Percentiles rank a stretch among this genome's conserved stretches.
phyloP scores from a whole-genome alignment of 345 rosid species.

The Combretum micranthum region DNA sequence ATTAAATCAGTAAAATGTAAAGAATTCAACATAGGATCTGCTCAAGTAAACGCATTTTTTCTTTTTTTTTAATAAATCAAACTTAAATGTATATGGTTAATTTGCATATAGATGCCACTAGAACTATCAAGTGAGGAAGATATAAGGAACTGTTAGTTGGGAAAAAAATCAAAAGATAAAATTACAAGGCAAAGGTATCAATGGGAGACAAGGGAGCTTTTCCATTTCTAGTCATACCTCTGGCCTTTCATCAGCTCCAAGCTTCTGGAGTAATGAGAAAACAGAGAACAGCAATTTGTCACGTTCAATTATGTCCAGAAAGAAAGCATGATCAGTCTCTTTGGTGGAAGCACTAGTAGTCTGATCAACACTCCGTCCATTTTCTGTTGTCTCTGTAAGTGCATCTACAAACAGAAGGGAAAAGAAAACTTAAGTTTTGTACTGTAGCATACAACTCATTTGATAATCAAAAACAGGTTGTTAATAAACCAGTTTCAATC shows the following conservation, averaged over 20 bases:
- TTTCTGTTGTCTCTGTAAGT: conserved; percentile 30
- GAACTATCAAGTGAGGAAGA: too few species aligned
- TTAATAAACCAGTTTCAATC: conserved; percentile 31
- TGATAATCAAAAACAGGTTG: neutral
- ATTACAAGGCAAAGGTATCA: too few species aligned
- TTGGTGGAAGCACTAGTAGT: conserved; percentile 20
- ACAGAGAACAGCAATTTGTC: conserved; percentile 76
- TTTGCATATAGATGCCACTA: too few species aligned
- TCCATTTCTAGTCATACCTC: conserved; percentile 48
- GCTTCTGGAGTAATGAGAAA: conserved; percentile 85
- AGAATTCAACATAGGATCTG: too few species aligned
- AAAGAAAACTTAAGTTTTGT: conserved; percentile 6
- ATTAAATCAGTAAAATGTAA: too few species aligned
- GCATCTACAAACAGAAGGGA: conserved; percentile 19
- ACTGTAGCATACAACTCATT: neutral
- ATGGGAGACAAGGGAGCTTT: too few species aligned
- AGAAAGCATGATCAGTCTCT: conserved; percentile 24
- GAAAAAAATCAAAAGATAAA: too few species aligned
- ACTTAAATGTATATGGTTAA: too few species aligned
- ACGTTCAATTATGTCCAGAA: conserved; percentile 27
- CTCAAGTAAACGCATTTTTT: too few species aligned
- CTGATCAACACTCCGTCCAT: conserved; percentile 33
- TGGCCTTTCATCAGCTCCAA: conserved; percentile 93
- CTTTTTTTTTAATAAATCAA: too few species aligned
- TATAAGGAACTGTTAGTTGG: too few species aligned